A percentile compares a stretch with the other conserved stretches of the same genome.
phyloP scores from a whole-genome alignment of 2,329 filamentous ascomycete genomes.

The Bipolaris zeicola region DNA sequence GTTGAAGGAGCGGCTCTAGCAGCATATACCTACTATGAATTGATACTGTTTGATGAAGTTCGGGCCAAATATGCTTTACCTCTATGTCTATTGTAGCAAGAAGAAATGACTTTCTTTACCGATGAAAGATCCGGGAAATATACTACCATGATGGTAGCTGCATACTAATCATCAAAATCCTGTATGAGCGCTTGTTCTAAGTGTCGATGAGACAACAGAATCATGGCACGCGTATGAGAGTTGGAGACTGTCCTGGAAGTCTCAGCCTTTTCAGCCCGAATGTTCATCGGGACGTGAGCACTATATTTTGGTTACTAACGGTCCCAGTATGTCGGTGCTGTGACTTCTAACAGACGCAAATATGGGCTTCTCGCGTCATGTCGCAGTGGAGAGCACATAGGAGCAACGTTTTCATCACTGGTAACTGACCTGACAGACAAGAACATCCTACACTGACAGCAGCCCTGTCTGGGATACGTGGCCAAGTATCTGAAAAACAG shows the following conservation, averaged over 20 bases:
- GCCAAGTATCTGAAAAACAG: background rate
- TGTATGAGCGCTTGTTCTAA: background rate
- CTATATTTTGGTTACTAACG: background rate
- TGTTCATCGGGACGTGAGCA: background rate
- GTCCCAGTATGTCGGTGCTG: background rate
- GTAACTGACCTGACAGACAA: too few species aligned
- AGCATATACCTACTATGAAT: too few species aligned
- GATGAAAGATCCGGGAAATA: background rate
- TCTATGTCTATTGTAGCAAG: background rate
- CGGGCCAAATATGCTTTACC: background rate
- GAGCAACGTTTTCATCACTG: background rate
- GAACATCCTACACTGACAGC: background rate
- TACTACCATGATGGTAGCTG: background rate
- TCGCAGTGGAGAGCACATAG: background rate
- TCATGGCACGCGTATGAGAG: background rate
- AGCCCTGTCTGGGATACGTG: background rate
- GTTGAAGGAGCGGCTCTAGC: background rate
- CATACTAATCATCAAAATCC: background rate
- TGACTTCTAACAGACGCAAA: background rate
- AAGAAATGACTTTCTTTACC: background rate
- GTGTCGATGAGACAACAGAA: background rate
- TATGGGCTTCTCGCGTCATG: background rate
- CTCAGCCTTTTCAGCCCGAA: background rate
- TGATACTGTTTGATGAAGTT: too few species aligned
- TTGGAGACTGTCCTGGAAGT: background rate